Evolutionary conservation across 805 yeast species (phyloP).

Genomic region (Candida sphagnicola): DNA sequence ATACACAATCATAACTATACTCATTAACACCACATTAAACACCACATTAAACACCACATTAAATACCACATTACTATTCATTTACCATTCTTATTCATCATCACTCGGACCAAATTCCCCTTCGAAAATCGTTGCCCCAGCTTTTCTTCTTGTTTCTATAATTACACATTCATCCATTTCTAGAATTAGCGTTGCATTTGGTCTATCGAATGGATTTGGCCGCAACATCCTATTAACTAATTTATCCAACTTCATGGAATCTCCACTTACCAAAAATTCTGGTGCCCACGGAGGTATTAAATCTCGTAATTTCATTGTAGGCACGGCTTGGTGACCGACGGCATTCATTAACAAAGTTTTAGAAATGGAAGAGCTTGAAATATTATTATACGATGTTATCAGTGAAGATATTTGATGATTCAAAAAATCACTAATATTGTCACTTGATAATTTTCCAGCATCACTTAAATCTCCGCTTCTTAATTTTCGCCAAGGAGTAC

Average conservation of each 20-base stretch:
- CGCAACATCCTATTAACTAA: constrained; percentile 85
- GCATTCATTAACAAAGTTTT: not conserved
- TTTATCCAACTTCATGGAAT: constrained; percentile 58
- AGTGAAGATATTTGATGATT: constrained; percentile 32
- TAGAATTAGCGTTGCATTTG: constrained; percentile 73
- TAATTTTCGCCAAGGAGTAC: constrained; percentile 92
- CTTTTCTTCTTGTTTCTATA: constrained; percentile 76
- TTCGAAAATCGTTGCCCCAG: constrained; percentile 93
- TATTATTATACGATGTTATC: constrained; percentile 1
- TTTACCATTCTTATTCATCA: constrained; percentile 9
- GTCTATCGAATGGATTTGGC: constrained; percentile 77
- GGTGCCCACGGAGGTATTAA: constrained; percentile 85
- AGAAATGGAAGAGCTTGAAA: constrained; percentile 6
- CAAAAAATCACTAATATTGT: constrained; percentile 40
- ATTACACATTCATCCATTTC: constrained; percentile 67
- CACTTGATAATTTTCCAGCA: constrained; percentile 76
- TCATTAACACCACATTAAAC: not conserved
- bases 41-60: too few relatives aligned
- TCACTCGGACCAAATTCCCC: constrained; percentile 84
- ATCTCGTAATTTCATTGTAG: constrained; percentile 10
- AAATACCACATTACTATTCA: too few relatives aligned
- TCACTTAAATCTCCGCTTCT: constrained; percentile 94
- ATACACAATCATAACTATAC: not conserved
- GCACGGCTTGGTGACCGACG: not conserved
- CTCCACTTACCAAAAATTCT: constrained; percentile 62